These are phyloP conservation scores for Pythium aquatile DNA, from an alignment of 352 stramenopile species.

Conservation along the genomic window DNA sequence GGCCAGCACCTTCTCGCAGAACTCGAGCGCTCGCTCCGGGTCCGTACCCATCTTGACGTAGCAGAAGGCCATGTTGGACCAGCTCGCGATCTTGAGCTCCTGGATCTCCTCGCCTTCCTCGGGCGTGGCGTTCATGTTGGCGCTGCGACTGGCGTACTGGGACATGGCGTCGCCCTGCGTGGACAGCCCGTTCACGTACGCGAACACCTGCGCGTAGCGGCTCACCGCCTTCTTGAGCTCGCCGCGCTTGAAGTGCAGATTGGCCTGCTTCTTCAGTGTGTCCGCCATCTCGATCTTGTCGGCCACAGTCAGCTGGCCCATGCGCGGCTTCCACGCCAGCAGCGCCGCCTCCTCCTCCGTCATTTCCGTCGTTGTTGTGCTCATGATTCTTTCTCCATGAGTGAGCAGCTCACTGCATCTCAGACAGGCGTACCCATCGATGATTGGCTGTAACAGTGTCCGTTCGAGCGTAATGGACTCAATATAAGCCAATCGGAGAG, in stretches of 20 bases:
- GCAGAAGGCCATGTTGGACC: constrained; percentile 83
- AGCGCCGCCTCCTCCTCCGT: constrained; percentile 43
- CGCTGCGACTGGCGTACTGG: constrained; percentile 50
- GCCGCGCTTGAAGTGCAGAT: constrained; percentile 56
- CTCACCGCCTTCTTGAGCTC: constrained; percentile 61
- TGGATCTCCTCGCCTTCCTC: constrained; percentile 58
- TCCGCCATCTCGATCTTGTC: constrained; percentile 77
- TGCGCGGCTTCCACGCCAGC: constrained; percentile 60
- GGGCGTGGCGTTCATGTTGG: constrained; percentile 52
- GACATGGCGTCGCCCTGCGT: constrained; percentile 74
- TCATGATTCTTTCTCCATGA: constrained; percentile 7
- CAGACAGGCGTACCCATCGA: constrained; percentile 8
- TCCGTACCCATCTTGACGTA: constrained; percentile 65
- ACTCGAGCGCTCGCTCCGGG: constrained; percentile 51
- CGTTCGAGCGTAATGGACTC: background rate
- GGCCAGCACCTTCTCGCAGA: constrained; percentile 75
- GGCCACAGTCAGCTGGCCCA: constrained; percentile 55
- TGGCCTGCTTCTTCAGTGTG: constrained; percentile 78
- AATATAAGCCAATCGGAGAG: constrained; percentile 5
- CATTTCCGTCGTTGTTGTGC: constrained; percentile 3
- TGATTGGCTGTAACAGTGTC: constrained; percentile 10
- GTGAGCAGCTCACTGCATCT: background rate
- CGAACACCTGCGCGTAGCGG: constrained; percentile 76
- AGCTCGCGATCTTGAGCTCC: constrained; percentile 63
- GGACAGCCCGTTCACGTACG: constrained; percentile 81